Base-by-base conservation (phyloP, 768 basidiomycete genomes). In the Mycena polygramma region DNA sequence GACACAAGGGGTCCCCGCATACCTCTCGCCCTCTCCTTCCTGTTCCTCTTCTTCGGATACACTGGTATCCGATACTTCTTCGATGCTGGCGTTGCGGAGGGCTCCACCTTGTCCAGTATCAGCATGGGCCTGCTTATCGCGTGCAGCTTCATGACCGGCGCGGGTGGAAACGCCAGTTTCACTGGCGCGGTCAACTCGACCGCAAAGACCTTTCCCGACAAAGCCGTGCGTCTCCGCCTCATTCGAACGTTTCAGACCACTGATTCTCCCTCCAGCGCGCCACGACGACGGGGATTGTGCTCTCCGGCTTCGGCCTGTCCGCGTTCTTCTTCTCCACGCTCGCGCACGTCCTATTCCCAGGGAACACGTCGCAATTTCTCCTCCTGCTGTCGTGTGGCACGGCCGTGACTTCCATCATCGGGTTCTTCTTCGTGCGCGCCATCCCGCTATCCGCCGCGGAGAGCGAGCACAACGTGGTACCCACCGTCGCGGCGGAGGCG, bases 261-360 rank as follows among this genome's bases (percentile, higher is more conserved):
- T 60, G 24, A 30, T 64, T 46, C 19, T 26, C 24, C 15, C 37
- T 7, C 4, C 51, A 94, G 92, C 86, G 95, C 22, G 95, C 91
- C 14, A 90, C 90, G 0, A 88, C 90, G 11, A 94, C 92, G 0
- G 92, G 92, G 2, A 77, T 95, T 11, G 95, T 96, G 41, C 80
- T 96, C 22, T 94, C 94, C 0, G 96, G 94, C 39, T 96, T 94
- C 71, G 96, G 96, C 0, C 88, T 98, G 19, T 96, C 94, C 0
- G 96, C 96, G 0, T 97, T 97, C 83, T 84, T 94, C 71, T 98
- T 97, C 81, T 93, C 94, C 15, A 86, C 90, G 1, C 81, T 97
- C 45, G 90, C 94, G 0, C 91, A 92, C 65, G 75, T 87, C 0
- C 78, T 91, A 51, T 97, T 90, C 75, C 90, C 93, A 0, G 95